Percentiles rank a stretch among this genome's conserved stretches.
phyloP scores from a whole-genome alignment of 2,329 filamentous ascomycete genomes.

The Phialophora expanda region DNA sequence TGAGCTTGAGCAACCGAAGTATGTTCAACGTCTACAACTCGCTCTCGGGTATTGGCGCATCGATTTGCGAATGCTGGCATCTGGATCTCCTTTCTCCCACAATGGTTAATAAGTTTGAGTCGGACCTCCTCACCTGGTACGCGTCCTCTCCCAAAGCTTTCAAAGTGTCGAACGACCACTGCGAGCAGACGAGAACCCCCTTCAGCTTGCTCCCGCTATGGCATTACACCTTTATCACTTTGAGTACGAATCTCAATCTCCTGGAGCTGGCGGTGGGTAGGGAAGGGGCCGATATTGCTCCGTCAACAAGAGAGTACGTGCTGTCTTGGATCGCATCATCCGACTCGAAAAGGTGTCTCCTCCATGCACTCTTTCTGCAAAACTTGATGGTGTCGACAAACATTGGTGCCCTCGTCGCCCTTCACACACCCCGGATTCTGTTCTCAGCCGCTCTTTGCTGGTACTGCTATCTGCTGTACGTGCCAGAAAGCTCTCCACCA shows the following conservation, averaged over 20 bases:
- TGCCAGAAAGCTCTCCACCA: slow-evolving; percentile 5
- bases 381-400: slow-evolving; percentile 14
- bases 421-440: slow-evolving; percentile 23
- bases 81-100: slow-evolving; percentile 18
- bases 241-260: slow-evolving; percentile 23
- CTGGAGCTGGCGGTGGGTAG: slow-evolving; percentile 24
- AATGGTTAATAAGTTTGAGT: slow-evolving; percentile 21
- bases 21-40: slow-evolving; percentile 26
- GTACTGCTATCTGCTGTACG: slow-evolving; percentile 28
- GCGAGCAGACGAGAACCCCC: slow-evolving; percentile 8
- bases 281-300: slow-evolving; percentile 10
- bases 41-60: slow-evolving; percentile 27
- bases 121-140: slow-evolving; percentile 26
- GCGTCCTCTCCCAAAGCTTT: slow-evolving; percentile 9
- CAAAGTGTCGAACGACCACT: slow-evolving; percentile 5
- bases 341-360: slow-evolving; percentile 24
- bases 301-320: slow-evolving; percentile 18
- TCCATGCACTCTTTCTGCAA: slow-evolving; percentile 25
- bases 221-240: slow-evolving; percentile 25
- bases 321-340: slow-evolving; percentile 20
- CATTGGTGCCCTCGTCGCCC: slow-evolving; percentile 19
- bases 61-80: slow-evolving; percentile 26
- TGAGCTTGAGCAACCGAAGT: not conserved
- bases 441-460: slow-evolving; percentile 30
- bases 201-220: slow-evolving; percentile 28